These are phyloP conservation scores for Pseudohyphozyma bogoriensis DNA, from an alignment of 768 basidiomycete genomes.

Conservation along the genomic window DNA sequence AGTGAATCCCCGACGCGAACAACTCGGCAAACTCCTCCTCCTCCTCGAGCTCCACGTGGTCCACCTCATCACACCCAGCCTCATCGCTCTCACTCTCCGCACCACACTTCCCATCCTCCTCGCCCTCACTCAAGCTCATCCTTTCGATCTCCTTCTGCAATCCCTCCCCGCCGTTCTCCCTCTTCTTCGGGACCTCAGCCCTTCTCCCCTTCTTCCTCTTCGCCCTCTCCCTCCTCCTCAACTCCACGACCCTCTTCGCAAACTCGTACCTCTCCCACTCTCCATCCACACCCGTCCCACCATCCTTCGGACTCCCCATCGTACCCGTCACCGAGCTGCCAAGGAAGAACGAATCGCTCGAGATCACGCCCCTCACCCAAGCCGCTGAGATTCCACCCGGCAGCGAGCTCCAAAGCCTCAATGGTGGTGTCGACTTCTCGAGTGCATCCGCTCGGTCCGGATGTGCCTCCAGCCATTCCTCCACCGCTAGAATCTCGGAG, in stretches of 20 bases:
- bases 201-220: conserved; percentile 40
- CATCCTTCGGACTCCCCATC: no score
- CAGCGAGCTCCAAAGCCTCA: conserved; percentile 53
- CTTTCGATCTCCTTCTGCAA: neutral
- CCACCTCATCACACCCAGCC: neutral
- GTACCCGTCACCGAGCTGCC: neutral
- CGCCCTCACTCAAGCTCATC: neutral
- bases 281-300: conserved; percentile 36
- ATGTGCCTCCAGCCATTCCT: conserved; percentile 41
- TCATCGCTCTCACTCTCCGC: neutral
- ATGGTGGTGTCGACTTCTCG: conserved; percentile 32
- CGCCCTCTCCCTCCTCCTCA: conserved; percentile 45
- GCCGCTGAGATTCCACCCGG: conserved; percentile 58
- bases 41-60: conserved; percentile 46
- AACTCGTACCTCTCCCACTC: conserved; percentile 73
- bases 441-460: neutral
- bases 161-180: neutral
- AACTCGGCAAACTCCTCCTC: conserved; percentile 60
- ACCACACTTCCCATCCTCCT: neutral
- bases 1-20: conserved; percentile 71
- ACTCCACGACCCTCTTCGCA: conserved; percentile 62
- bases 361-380: conserved; percentile 65
- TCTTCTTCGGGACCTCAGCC: neutral
- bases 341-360: conserved; percentile 64
- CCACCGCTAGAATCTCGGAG: conserved; percentile 58